Evolutionary conservation across 768 basidiomycete species (phyloP).

Genomic region (Scleroderma citrinum): DNA sequence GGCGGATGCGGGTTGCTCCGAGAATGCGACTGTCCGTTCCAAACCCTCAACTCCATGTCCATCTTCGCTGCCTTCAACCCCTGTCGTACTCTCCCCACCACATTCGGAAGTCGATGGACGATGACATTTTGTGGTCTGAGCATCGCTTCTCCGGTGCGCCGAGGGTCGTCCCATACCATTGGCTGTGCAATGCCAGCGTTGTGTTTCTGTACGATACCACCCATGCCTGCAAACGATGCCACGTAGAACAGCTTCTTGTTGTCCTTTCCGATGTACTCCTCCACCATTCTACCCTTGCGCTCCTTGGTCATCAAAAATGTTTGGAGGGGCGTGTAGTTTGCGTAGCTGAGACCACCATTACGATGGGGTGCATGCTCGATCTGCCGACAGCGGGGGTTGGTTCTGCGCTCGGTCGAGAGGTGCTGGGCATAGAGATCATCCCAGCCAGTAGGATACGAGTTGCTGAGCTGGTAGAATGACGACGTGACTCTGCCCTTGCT

Average conservation of each 20-base stretch:
- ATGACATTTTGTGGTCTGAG: conserved; percentile 22
- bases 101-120: conserved; percentile 36
- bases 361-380: conserved; percentile 66
- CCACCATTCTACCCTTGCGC: conserved; percentile 55
- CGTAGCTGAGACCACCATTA: conserved; percentile 57
- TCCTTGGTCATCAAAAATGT: conserved; percentile 43
- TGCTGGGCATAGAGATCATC: conserved; percentile 18
- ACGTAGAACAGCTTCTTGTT: conserved; percentile 11
- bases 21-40: conserved; percentile 23
- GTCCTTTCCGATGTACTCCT: conserved; percentile 18
- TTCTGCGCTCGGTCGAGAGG: conserved; percentile 19
- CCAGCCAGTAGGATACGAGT: conserved; percentile 17
- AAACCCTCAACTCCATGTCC: conserved; percentile 25
- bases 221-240: conserved; percentile 30
- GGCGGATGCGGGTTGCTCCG: conserved; percentile 41
- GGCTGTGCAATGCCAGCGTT: conserved; percentile 11
- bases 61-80: conserved; percentile 35
- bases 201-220: conserved; percentile 14
- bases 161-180: conserved; percentile 26
- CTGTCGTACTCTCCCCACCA: conserved; percentile 38
- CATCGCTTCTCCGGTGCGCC: conserved; percentile 23
- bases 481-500: conserved; percentile 4
- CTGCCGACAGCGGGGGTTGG: conserved; percentile 19
- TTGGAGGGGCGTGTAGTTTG: conserved; percentile 48
- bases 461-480: conserved; percentile 26